phyloP scores from a whole-genome alignment of 148 eudicot genomes.

The Rhododendron ovatum region DNA sequence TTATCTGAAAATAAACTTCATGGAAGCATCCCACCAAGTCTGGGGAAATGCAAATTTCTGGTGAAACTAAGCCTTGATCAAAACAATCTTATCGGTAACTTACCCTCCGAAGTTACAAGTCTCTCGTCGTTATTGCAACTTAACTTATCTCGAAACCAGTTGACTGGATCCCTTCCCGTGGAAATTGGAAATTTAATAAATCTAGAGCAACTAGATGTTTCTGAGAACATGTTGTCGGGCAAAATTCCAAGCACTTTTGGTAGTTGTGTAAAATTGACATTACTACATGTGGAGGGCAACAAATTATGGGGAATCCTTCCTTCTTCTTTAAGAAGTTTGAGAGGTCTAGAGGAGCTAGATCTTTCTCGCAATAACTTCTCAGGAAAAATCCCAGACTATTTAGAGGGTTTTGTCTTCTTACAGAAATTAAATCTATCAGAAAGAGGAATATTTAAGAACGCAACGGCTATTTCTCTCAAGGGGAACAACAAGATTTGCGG shows the following conservation, averaged over 20 bases:
- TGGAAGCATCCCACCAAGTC: constrained; percentile 22
- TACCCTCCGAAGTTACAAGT: constrained; percentile 21
- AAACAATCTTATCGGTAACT: constrained; percentile 25
- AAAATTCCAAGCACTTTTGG: constrained; percentile 24
- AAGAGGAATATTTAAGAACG: constrained; percentile 22
- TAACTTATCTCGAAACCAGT: constrained; percentile 13
- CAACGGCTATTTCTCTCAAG: not conserved
- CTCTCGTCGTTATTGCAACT: constrained; percentile 13
- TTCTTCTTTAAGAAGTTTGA: constrained; percentile 7
- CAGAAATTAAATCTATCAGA: constrained; percentile 18
- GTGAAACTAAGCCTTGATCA: constrained; percentile 10
- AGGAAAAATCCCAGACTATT: constrained; percentile 27
- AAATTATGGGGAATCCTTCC: constrained; percentile 30
- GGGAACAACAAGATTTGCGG: no score
- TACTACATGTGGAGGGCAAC: constrained; percentile 22
- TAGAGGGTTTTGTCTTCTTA: constrained; percentile 10
- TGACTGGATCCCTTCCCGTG: constrained; percentile 27
- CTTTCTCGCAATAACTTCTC: constrained; percentile 33
- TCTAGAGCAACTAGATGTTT: constrained; percentile 16
- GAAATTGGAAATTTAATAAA: constrained; percentile 23
- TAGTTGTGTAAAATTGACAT: constrained; percentile 14
- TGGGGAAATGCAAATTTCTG: constrained; percentile 26
- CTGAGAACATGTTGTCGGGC: constrained; percentile 34
- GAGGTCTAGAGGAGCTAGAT: constrained; percentile 15
- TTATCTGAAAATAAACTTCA: constrained; percentile 14